These are phyloP conservation scores for Hypoxylon subgilvum DNA, from an alignment of 495 filamentous ascomycete genomes.

Conservation along the genomic window DNA sequence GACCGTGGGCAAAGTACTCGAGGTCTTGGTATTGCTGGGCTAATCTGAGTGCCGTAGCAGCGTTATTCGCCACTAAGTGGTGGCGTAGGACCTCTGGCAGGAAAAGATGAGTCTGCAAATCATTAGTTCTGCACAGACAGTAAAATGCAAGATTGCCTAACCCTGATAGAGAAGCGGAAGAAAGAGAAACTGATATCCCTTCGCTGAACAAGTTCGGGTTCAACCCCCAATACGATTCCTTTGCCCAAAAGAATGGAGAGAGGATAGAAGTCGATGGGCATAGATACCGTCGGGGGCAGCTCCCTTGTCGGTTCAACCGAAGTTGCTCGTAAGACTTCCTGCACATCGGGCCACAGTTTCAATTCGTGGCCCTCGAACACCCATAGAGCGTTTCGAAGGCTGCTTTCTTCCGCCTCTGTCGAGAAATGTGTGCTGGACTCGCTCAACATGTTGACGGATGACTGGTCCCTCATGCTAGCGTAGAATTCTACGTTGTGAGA, in stretches of 20 bases:
- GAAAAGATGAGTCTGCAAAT: conserved; percentile 78
- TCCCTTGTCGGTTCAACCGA: conserved; percentile 64
- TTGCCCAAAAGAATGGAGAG: conserved; percentile 83
- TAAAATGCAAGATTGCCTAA: conserved; percentile 46
- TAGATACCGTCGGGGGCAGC: conserved; percentile 66
- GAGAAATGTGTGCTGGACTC: conserved; percentile 30
- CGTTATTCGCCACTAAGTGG: conserved; percentile 72
- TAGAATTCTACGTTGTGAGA: conserved; percentile 97
- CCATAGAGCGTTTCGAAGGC: conserved; percentile 88
- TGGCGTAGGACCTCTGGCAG: conserved; percentile 83
- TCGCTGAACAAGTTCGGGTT: conserved; percentile 88
- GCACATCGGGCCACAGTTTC: conserved; percentile 87
- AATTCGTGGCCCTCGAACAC: conserved; percentile 85
- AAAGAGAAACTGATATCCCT: conserved; percentile 87
- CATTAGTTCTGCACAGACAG: conserved; percentile 28
- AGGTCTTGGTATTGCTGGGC: conserved; percentile 83
- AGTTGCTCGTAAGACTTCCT: conserved; percentile 76
- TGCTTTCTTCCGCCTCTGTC: conserved; percentile 51
- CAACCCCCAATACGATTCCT: conserved; percentile 86
- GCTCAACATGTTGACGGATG: conserved; percentile 47
- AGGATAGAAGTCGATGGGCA: conserved; percentile 88
- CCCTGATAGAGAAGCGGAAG: conserved; percentile 81
- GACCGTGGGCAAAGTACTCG: conserved; percentile 87
- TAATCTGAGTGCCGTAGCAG: conserved; percentile 73
- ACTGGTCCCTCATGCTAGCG: conserved; percentile 85